Conservation (phyloP, 78 protist species). For the Dictyostelium firmibasis region DNA sequence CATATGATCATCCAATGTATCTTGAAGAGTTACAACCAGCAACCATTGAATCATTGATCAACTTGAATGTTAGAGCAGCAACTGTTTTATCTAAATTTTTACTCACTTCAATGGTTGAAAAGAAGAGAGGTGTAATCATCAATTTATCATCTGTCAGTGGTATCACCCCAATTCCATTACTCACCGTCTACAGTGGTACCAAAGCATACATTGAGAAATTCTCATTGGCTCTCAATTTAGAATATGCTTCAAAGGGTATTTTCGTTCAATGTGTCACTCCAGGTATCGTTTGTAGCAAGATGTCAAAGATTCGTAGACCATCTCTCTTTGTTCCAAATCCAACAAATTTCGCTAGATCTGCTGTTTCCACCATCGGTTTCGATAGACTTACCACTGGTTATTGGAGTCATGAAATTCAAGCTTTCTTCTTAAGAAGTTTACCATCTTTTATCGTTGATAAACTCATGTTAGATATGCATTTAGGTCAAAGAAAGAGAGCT, state of each 20-base stretch:
- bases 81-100: conserved; percentile 35
- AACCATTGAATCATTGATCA: conserved; percentile 42
- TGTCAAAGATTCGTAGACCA: conserved; percentile 79
- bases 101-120: conserved; percentile 32
- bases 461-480: conserved; percentile 17
- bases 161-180: conserved; percentile 24
- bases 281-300: conserved; percentile 81
- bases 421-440: neutral
- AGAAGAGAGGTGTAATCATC: conserved; percentile 81
- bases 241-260: conserved; percentile 64
- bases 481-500: conserved; percentile 63
- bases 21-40: conserved; percentile 52
- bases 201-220: conserved; percentile 81
- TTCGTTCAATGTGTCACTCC: conserved; percentile 84
- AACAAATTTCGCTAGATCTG: conserved; percentile 41
- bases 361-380: conserved; percentile 78
- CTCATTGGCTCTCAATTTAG: conserved; percentile 67
- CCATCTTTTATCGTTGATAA: conserved; percentile 54
- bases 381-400: conserved; percentile 68
- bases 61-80: conserved; percentile 63
- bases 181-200: conserved; percentile 81
- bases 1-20: conserved; percentile 82
- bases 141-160: conserved; percentile 74
- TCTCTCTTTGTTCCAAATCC: conserved; percentile 84
- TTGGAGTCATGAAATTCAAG: conserved; percentile 80